phyloP scores from a whole-genome alignment of 192 early-diverging fungal species.

The Gaertneriomyces sp. region DNA sequence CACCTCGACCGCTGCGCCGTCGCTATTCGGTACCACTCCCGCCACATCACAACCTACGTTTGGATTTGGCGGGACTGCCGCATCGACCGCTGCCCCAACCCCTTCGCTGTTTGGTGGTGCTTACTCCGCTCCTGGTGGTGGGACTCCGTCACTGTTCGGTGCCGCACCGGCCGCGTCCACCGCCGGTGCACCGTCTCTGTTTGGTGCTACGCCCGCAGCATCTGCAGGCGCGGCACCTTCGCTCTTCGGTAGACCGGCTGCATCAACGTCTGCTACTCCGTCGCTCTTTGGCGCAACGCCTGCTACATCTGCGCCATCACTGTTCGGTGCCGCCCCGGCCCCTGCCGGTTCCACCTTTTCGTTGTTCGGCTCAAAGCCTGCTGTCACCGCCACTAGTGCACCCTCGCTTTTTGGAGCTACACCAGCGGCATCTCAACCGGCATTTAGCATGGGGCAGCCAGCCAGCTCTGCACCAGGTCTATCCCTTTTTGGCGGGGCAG shows the following conservation, averaged over 20 bases:
- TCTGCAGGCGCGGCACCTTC: slow-evolving; percentile 7
- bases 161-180: neutral
- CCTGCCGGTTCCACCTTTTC: too few relatives aligned
- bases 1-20: neutral
- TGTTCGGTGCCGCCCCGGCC: too few relatives aligned
- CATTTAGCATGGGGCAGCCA: neutral
- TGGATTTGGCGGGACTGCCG: neutral
- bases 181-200: neutral
- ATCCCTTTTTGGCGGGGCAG: neutral
- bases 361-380: too few relatives aligned
- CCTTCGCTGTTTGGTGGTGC: neutral
- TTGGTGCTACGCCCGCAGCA: neutral
- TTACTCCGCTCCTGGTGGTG: neutral
- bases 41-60: slow-evolving; percentile 4
- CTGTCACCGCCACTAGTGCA: too few relatives aligned
- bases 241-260: neutral
- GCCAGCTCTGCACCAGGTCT: neutral
- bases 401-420: neutral
- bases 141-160: neutral
- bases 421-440: neutral
- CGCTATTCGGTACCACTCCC: neutral
- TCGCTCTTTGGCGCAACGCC: slow-evolving; percentile 1
- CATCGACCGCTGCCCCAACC: neutral
- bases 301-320: neutral
- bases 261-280: neutral